Conservation (phyloP, 768 basidiomycete species). For the Lactarius indigo region DNA sequence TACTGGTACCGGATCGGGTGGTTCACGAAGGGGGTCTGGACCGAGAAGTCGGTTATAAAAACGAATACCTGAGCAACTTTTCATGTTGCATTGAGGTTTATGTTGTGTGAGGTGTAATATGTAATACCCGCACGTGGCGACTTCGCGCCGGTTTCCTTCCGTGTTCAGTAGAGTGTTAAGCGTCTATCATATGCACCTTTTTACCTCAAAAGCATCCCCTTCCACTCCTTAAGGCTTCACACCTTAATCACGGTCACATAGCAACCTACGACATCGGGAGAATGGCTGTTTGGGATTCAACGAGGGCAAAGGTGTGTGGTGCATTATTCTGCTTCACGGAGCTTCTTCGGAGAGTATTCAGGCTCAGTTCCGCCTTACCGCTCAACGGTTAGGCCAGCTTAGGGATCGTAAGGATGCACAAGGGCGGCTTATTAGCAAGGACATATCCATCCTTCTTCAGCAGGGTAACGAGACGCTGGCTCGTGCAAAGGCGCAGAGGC, state of each 20-base stretch:
- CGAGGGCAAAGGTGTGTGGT: slow-evolving; percentile 32
- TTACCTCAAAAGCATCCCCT: neutral
- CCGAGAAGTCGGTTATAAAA: slow-evolving; percentile 26
- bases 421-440: slow-evolving; percentile 56
- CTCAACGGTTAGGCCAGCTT: slow-evolving; percentile 63
- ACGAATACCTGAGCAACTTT: slow-evolving; percentile 26
- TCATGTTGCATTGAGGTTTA: neutral
- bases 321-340: neutral
- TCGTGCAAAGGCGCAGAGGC: slow-evolving; percentile 66
- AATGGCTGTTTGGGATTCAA: slow-evolving; percentile 34
- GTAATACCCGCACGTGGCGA: neutral
- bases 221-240: neutral
- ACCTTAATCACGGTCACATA: neutral
- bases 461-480: slow-evolving; percentile 61
- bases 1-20: neutral
- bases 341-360: slow-evolving; percentile 31
- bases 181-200: neutral
- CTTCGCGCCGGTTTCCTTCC: neutral
- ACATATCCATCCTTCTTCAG: slow-evolving; percentile 63
- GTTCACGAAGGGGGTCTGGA: slow-evolving; percentile 4
- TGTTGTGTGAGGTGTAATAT: no score
- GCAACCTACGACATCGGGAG: neutral
- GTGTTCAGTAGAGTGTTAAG: neutral
- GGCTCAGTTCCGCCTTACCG: slow-evolving; percentile 61
- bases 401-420: slow-evolving; percentile 68